Evolutionary conservation across 176 grass and related monocot species (phyloP).

Genomic region (Hyparrhenia diplandra): DNA sequence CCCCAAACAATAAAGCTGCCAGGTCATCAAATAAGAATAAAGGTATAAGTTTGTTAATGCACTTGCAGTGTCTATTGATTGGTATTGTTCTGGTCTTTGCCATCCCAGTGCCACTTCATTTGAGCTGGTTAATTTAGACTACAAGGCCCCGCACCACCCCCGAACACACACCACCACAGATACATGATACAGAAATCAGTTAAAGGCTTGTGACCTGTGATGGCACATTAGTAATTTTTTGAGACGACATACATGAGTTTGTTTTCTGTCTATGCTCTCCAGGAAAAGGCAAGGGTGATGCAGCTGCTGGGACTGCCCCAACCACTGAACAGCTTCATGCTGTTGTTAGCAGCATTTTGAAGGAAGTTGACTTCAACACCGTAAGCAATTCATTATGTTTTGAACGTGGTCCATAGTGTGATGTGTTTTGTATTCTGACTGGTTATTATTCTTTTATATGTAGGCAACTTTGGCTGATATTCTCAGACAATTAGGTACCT

Average conservation of each 20-base stretch:
- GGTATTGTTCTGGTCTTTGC: background rate
- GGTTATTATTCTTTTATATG: background rate
- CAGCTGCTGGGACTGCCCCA: slow-evolving; percentile 42
- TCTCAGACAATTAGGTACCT: slow-evolving; percentile 83
- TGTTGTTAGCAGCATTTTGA: slow-evolving; percentile 79
- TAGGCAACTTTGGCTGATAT: slow-evolving; percentile 97
- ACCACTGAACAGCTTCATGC: slow-evolving; percentile 71
- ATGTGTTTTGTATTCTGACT: slow-evolving; percentile 1
- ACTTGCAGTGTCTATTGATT: background rate
- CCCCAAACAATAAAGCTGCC: slow-evolving; percentile 34
- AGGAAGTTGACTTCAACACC: slow-evolving; percentile 99
- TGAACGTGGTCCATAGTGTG: background rate
- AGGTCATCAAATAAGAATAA: slow-evolving; percentile 54
- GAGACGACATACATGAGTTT: background rate
- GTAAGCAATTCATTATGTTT: slow-evolving; percentile 37
- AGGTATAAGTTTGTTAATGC: slow-evolving; percentile 45
- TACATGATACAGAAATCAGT: background rate
- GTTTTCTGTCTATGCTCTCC: background rate
- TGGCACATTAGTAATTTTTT: background rate
- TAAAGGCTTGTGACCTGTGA: background rate
- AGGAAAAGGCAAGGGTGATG: slow-evolving; percentile 70
- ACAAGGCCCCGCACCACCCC: too few relatives aligned
- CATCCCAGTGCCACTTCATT: background rate
- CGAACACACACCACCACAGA: too few relatives aligned
- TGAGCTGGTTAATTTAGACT: background rate